Base-by-base conservation (phyloP, 805 yeast species). In the Pichia cephalocereana region DNA sequence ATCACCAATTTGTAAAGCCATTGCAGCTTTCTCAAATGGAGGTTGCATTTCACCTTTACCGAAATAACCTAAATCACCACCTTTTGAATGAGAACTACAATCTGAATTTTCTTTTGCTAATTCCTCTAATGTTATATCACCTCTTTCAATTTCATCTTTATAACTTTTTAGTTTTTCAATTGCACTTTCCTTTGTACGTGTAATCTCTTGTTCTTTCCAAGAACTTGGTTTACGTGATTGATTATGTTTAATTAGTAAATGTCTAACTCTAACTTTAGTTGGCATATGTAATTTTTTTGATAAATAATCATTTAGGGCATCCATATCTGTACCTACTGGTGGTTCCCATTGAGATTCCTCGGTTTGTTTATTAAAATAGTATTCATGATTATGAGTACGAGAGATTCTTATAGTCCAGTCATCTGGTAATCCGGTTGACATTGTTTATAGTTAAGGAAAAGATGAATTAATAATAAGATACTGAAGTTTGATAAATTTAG, bases 41-140 rank as follows among this genome's bases (percentile, higher is more conserved):
- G 96, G 96, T 66, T 93, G 98, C 99, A 93, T 93, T 57, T 83
- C 89, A 38, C 96, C 96, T 52, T 75, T 80, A 26, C 85, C 87
- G 61, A 93, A 93, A 60, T 69, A 80, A 0, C 99, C 98, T 57
- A 93, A 72, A 64, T 93, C 99, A 42, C 99, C 99, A 19, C 89
- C 88, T 59, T 86, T 81, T 43, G 83, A 71, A 58, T 85, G 95
- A 11, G 95, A 83, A 17, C 86, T 77, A 65, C 97, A 89, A 63
- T 91, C 99, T 53, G 95, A 83, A 63, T 87, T 93, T 2, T 88
- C 80, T 37, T 71, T 62, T 0, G 97, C 97, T 51, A 93, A 67
- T 41, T 85, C 83, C 32, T 77, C 77, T 41, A 93, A 75, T 9
- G 80, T 72, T 14, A 74, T 69, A 45, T 80, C 83, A 30, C 95